These are phyloP conservation scores for Phytophthora pinifolia DNA, from an alignment of 352 stramenopile genomes.

Conservation along the genomic window DNA sequence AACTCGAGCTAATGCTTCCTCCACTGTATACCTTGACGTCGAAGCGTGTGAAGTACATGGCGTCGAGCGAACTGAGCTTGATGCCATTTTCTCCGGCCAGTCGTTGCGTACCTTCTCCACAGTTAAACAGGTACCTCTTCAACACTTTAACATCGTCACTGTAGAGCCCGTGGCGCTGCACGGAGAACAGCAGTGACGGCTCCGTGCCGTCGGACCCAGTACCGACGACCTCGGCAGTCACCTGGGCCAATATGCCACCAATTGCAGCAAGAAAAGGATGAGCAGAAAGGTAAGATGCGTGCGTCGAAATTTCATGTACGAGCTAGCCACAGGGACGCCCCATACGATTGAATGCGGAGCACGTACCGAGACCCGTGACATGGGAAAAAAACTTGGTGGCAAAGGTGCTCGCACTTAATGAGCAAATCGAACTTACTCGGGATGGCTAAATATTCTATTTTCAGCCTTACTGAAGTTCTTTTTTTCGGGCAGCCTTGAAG, in stretches of 20 bases:
- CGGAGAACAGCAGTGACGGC: slow-evolving; percentile 63
- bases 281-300: not conserved
- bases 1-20: not conserved
- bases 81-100: slow-evolving; percentile 70
- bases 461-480: no score
- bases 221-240: slow-evolving; percentile 61
- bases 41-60: slow-evolving; percentile 72
- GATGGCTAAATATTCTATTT: slow-evolving; percentile 16
- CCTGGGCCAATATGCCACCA: slow-evolving; percentile 17
- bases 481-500: no score
- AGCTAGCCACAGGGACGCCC: not conserved
- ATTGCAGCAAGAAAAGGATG: slow-evolving; percentile 1
- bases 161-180: slow-evolving; percentile 67
- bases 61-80: slow-evolving; percentile 67
- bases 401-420: slow-evolving; percentile 14
- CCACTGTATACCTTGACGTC: slow-evolving; percentile 39
- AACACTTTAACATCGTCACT: slow-evolving; percentile 60
- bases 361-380: slow-evolving; percentile 25
- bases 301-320: not conserved
- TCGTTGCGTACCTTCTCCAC: slow-evolving; percentile 64
- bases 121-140: slow-evolving; percentile 74
- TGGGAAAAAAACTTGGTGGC: slow-evolving; percentile 5
- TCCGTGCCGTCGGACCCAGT: slow-evolving; percentile 66
- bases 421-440: slow-evolving; percentile 9
- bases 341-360: not conserved